Base-by-base conservation (phyloP, 805 yeast genomes). In the Cyberlindnera saturnus region DNA sequence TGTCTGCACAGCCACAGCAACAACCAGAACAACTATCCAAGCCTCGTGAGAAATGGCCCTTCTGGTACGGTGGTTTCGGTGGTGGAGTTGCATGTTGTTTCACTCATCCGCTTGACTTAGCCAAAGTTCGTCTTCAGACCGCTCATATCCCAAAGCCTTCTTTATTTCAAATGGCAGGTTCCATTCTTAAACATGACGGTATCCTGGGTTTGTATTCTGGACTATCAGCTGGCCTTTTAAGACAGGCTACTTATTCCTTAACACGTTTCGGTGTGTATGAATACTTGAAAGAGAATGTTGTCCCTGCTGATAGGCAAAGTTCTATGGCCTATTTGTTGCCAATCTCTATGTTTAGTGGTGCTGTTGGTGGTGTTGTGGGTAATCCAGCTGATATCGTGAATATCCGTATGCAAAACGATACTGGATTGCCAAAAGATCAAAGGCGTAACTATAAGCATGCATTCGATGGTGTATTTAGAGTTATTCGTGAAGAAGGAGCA, bases 381-480 rank as follows among this genome's bases (percentile, higher is more conserved):
- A 87, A 87, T 58, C 95, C 96, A 4, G 79, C 93, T 1, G 96
- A 87, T 59, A 83, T 87, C 13, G 88, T 86, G 32, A 87, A 87
- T 53, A 85, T 87, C 49, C 75, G 96, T 64, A 87, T 87, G 96
- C 96, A 87, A 62, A 87, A 87, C 61, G 96, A 87, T 57, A 77
- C 83, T 6, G 67, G 89, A 0, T 67, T 85, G 46, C 86, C 89
- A 5, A 44, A 63, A 5, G 80, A 70, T 2, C 71, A 79, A 51
- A 74, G 89, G 59, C 74, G 96, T 61, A 78, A 83, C 57, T 87
- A 88, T 61, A 70, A 71, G 40, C 81, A 88, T 61, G 95, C 93
- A 0, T 54, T 87, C 32, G 90, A 87, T 59, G 96, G 96, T 14
- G 62, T 88, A 28, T 55, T 59, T 41, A 72, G 82, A 50, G 79